A percentile compares a stretch with the other conserved stretches of the same genome.
Evolutionary conservation across 805 yeast species (phyloP).

Genomic region (Candida endomychidarum): DNA sequence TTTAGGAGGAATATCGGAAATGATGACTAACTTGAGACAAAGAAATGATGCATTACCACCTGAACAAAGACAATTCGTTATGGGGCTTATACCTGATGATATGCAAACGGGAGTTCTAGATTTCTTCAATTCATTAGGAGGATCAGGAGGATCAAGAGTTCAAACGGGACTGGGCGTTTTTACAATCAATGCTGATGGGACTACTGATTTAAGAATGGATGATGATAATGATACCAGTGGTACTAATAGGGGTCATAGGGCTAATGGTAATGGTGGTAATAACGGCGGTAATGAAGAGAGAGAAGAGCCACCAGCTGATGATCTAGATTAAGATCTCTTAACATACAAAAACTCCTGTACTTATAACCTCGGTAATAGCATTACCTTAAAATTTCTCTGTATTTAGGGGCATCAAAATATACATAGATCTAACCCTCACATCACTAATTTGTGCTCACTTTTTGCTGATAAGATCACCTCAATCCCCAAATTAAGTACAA

Average conservation of each 20-base stretch:
- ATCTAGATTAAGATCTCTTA: constrained; percentile 12
- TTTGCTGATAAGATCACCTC: too few relatives aligned
- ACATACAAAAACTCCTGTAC: too few relatives aligned
- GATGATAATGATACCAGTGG: background rate
- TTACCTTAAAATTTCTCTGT: too few relatives aligned
- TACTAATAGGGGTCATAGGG: background rate
- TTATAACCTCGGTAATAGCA: too few relatives aligned
- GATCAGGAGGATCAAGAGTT: constrained; percentile 9
- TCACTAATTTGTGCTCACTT: too few relatives aligned
- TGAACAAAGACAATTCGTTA: constrained; percentile 12
- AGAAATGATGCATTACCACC: background rate
- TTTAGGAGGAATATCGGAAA: background rate
- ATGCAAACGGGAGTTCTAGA: constrained; percentile 14
- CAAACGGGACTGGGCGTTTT: background rate
- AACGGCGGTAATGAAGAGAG: background rate
- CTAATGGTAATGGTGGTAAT: background rate
- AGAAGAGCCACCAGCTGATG: constrained; percentile 3
- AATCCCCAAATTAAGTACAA: too few relatives aligned
- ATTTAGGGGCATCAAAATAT: too few relatives aligned
- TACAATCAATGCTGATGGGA: background rate
- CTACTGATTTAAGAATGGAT: background rate
- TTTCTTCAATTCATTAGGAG: constrained; percentile 15
- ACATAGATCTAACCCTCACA: too few relatives aligned
- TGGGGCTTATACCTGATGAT: constrained; percentile 18
- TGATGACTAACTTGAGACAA: background rate